These are phyloP conservation scores for Russula lepida DNA, from an alignment of 768 basidiomycete genomes.

Conservation along the genomic window DNA sequence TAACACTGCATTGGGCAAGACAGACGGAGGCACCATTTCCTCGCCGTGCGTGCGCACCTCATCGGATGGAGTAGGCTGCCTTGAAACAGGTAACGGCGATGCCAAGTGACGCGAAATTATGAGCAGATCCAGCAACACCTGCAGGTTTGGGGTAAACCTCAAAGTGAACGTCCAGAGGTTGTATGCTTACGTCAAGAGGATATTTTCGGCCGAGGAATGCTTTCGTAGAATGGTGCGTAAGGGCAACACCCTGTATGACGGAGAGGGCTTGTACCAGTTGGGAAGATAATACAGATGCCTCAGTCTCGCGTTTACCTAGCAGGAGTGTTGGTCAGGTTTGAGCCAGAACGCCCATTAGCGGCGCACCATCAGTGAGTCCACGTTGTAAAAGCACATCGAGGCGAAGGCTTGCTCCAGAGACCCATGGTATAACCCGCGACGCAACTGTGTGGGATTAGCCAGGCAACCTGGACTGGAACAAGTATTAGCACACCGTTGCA, in stretches of 20 bases:
- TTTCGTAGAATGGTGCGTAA: constrained; percentile 65
- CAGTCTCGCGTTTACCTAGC: constrained; percentile 32
- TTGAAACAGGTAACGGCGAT: constrained; percentile 16
- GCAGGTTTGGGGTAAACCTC: background rate
- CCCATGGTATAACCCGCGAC: constrained; percentile 55
- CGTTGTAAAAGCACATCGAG: constrained; percentile 45
- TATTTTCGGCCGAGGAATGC: constrained; percentile 57
- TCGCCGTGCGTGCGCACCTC: constrained; percentile 20
- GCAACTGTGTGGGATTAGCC: constrained; percentile 42
- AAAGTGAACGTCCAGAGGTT: background rate
- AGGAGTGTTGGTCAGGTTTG: constrained; percentile 1
- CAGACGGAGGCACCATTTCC: constrained; percentile 1
- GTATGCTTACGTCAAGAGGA: constrained; percentile 51
- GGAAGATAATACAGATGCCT: constrained; percentile 39
- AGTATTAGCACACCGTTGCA: constrained; percentile 55
- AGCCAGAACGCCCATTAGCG: background rate
- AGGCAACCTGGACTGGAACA: background rate
- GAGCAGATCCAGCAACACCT: constrained; percentile 70
- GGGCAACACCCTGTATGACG: constrained; percentile 66
- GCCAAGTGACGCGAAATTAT: constrained; percentile 57
- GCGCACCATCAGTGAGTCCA: constrained; percentile 37
- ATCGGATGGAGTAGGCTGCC: constrained; percentile 25
- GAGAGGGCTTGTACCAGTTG: constrained; percentile 55
- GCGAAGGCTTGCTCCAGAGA: constrained; percentile 40
- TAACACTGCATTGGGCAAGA: constrained; percentile 47